Evolutionary conservation across 805 yeast genomes (phyloP).

Genomic region (Saccharomycopsis guyanensis): DNA sequence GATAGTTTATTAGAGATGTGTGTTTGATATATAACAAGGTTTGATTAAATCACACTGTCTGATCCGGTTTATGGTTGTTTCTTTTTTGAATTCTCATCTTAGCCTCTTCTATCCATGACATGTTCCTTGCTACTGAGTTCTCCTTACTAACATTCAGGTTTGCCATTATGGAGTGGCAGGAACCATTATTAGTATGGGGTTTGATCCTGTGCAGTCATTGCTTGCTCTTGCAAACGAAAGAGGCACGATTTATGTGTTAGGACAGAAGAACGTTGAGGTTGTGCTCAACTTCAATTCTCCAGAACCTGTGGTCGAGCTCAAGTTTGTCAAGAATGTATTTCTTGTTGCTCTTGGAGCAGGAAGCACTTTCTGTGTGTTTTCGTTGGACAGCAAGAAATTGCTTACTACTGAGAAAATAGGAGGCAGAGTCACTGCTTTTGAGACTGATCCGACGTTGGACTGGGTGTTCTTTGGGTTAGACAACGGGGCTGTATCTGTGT

Average conservation of each 20-base stretch:
- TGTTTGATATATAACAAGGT: too few relatives aligned
- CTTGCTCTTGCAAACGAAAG: slow-evolving; percentile 70
- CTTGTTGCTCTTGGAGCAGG: slow-evolving; percentile 62
- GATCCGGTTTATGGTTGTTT: too few relatives aligned
- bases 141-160: background rate
- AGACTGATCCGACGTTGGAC: slow-evolving; percentile 80
- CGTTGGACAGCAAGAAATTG: slow-evolving; percentile 55
- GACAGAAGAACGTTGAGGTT: slow-evolving; percentile 74
- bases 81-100: background rate
- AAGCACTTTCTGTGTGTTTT: slow-evolving; percentile 58
- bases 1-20: too few relatives aligned
- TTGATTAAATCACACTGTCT: too few relatives aligned
- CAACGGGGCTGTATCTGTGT: slow-evolving; percentile 65
- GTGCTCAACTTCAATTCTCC: slow-evolving; percentile 47
- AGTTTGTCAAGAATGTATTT: slow-evolving; percentile 75
- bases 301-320: slow-evolving; percentile 44
- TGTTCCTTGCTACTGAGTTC: background rate
- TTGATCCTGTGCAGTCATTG: slow-evolving; percentile 83
- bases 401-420: slow-evolving; percentile 56
- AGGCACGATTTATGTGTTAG: slow-evolving; percentile 71
- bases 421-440: slow-evolving; percentile 59
- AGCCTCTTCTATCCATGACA: background rate
- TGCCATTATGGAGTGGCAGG: slow-evolving; percentile 54
- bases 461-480: slow-evolving; percentile 76
- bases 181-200: slow-evolving; percentile 57